These are phyloP conservation scores for Trypethelium eluteriae DNA, from an alignment of 495 filamentous ascomycete genomes.

Conservation along the genomic window DNA sequence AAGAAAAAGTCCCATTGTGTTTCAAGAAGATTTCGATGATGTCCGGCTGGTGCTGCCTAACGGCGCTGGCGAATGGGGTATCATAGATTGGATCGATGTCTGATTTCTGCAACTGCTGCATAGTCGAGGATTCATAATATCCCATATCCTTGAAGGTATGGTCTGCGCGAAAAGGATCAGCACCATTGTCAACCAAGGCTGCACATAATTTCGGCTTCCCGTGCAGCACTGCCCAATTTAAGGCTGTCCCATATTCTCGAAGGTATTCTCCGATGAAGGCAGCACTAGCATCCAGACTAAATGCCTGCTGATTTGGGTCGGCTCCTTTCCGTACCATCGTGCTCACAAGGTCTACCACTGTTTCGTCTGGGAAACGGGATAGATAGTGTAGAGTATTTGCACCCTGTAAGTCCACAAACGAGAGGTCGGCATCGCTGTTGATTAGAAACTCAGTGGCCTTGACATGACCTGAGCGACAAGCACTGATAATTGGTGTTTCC, in stretches of 20 bases:
- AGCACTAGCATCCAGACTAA: neutral
- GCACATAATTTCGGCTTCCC: neutral
- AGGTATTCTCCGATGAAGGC: neutral
- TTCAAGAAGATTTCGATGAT: neutral
- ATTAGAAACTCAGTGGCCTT: neutral
- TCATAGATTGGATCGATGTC: neutral
- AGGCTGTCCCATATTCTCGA: neutral
- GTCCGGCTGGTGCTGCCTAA: neutral
- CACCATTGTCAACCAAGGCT: neutral
- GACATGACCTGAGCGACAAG: neutral
- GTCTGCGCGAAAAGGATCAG: neutral
- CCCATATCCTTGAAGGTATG: neutral
- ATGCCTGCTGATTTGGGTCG: neutral
- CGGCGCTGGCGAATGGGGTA: neutral
- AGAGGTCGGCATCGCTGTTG: neutral
- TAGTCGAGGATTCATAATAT: neutral
- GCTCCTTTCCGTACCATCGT: neutral
- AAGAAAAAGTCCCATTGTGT: neutral
- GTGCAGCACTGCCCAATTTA: neutral
- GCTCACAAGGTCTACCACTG: neutral
- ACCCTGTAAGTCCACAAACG: neutral
- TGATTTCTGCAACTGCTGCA: neutral
- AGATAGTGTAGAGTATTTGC: neutral
- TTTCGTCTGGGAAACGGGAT: neutral
- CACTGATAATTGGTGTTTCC: neutral